A percentile compares a stretch with the other conserved stretches of the same genome.
Conservation (phyloP, 495 filamentous ascomycete genomes). For the Collariella sp. region DNA sequence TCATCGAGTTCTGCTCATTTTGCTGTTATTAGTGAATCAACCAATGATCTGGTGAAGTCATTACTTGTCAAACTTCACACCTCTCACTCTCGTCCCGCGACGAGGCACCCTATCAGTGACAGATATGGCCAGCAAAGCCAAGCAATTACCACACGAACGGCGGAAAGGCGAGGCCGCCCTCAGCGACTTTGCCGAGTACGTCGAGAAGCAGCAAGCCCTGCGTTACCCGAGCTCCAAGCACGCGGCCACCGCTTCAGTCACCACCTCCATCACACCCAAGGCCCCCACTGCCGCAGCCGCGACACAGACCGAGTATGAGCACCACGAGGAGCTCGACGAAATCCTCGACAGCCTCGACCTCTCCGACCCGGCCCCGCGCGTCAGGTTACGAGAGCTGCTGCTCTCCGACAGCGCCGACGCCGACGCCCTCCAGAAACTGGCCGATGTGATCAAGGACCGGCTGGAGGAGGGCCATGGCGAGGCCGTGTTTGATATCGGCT, state of each 20-base stretch:
- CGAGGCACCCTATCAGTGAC: slow-evolving; percentile 16
- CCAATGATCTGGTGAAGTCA: slow-evolving; percentile 18
- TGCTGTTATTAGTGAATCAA: neutral
- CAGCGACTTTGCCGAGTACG: slow-evolving; percentile 96
- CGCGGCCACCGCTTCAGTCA: slow-evolving; percentile 15
- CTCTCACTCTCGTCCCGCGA: slow-evolving; percentile 16
- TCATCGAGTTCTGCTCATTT: neutral
- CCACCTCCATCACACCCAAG: slow-evolving; percentile 47
- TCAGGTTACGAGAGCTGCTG: slow-evolving; percentile 68
- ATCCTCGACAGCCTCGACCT: slow-evolving; percentile 83
- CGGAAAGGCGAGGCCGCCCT: slow-evolving; percentile 84
- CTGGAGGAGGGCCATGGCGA: slow-evolving; percentile 85
- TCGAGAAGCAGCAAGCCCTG: slow-evolving; percentile 80
- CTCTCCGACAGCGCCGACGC: slow-evolving; percentile 52
- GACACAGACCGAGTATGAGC: slow-evolving; percentile 36
- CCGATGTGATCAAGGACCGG: slow-evolving; percentile 55
- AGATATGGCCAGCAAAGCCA: slow-evolving; percentile 49
- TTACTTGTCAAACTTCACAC: neutral
- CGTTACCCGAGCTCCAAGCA: slow-evolving; percentile 40
- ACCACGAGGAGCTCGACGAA: slow-evolving; percentile 83
- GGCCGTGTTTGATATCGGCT: slow-evolving; percentile 82
- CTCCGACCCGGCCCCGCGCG: slow-evolving; percentile 59
- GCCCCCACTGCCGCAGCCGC: neutral
- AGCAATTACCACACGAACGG: slow-evolving; percentile 63
- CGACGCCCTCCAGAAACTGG: slow-evolving; percentile 47